Conservation (phyloP, 257 asterid genomes). For the Leonotis leonurus region DNA sequence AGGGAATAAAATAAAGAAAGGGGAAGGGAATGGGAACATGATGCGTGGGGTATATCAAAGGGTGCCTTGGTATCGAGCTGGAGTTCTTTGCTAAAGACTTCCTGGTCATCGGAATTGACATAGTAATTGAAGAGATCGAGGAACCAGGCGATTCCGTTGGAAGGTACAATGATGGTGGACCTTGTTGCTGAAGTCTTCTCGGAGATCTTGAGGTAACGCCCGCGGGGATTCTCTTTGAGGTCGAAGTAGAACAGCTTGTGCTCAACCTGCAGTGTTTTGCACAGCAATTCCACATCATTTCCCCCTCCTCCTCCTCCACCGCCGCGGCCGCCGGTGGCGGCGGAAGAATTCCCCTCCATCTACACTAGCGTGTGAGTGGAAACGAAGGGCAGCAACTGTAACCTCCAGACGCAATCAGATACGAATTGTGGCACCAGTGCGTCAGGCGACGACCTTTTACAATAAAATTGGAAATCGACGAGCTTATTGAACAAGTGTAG, state of each 20-base stretch:
- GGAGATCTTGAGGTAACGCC: conserved; percentile 88
- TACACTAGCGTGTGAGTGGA: background rate
- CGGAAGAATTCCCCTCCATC: conserved; percentile 74
- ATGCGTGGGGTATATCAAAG: conserved; percentile 8
- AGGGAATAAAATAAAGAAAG: background rate
- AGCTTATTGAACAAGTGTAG: background rate
- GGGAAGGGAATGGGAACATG: too few relatives aligned
- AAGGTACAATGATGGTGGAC: conserved; percentile 93
- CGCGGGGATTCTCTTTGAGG: conserved; percentile 97
- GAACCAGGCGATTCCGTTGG: conserved; percentile 92
- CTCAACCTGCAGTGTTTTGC: conserved; percentile 92
- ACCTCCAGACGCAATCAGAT: background rate
- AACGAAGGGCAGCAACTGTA: background rate
- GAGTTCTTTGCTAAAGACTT: conserved; percentile 80
- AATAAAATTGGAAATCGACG: conserved; percentile 2
- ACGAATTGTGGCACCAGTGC: background rate
- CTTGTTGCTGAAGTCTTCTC: conserved; percentile 96
- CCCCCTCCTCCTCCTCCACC: conserved; percentile 64
- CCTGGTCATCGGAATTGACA: conserved; percentile 75
- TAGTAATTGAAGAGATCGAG: conserved; percentile 96
- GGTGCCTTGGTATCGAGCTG: conserved; percentile 91
- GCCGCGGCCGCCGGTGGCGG: conserved; percentile 39
- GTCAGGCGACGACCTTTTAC: background rate
- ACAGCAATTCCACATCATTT: conserved; percentile 70
- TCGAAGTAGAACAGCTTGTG: conserved; percentile 97